Conservation (phyloP, 116 monocot species). For the Zostera marina region DNA sequence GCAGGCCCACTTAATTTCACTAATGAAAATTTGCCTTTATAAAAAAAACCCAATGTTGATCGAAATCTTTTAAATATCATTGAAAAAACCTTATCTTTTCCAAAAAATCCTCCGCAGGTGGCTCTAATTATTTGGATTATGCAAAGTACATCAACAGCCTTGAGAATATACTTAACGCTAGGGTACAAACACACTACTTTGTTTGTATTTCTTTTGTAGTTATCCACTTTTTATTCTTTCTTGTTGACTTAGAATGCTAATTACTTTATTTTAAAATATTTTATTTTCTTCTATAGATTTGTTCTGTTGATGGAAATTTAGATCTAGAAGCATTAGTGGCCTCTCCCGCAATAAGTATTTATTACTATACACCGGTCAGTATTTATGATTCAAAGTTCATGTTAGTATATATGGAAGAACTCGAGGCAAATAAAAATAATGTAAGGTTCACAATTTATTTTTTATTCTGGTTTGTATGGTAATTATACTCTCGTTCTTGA, state of each 20-base stretch:
- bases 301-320: conserved; percentile 36
- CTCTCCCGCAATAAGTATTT: conserved; percentile 64
- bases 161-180: conserved; percentile 70
- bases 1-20: too few relatives aligned
- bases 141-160: conserved; percentile 87
- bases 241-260: neutral
- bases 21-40: too few relatives aligned
- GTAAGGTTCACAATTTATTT: conserved; percentile 18
- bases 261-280: neutral
- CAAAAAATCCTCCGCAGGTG: conserved; percentile 23
- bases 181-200: conserved; percentile 24
- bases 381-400: conserved; percentile 13
- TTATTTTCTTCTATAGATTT: conserved; percentile 29
- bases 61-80: too few relatives aligned
- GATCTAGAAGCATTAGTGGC: conserved; percentile 56
- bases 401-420: conserved; percentile 20
- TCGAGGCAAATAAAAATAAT: conserved; percentile 35
- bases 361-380: conserved; percentile 40
- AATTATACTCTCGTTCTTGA: neutral
- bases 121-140: conserved; percentile 39
- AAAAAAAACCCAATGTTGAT: too few relatives aligned
- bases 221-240: conserved; percentile 5
- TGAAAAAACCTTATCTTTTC: too few relatives aligned
- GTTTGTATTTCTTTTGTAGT: neutral
- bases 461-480: neutral